A percentile compares a stretch with the other conserved stretches of the same genome.
phyloP scores from a whole-genome alignment of 2,329 filamentous ascomycete genomes.

The Ophiosphaerella korrae region DNA sequence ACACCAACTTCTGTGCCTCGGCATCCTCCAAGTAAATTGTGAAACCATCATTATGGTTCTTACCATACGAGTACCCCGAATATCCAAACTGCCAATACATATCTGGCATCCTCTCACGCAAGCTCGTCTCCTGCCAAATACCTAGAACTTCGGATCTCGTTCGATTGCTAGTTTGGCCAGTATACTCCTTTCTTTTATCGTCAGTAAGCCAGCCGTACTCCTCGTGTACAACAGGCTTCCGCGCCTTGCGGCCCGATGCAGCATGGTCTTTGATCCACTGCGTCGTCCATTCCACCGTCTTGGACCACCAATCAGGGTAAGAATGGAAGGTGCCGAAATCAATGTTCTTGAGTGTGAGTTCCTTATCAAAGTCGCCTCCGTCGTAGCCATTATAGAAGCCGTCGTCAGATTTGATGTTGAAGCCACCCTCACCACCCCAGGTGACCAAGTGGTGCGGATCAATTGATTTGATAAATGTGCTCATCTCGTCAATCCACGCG shows the following conservation, averaged over 20 bases:
- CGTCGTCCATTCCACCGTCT: conserved; percentile 58
- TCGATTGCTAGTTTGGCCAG: conserved; percentile 51
- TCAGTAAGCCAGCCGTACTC: conserved; percentile 61
- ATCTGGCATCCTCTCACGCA: conserved; percentile 57
- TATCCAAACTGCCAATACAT: conserved; percentile 64
- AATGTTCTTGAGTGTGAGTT: conserved; percentile 55
- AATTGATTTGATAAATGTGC: conserved; percentile 59
- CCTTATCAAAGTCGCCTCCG: conserved; percentile 60
- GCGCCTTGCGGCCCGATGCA: conserved; percentile 47
- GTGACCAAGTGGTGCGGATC: conserved; percentile 61
- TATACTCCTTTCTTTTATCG: conserved; percentile 55
- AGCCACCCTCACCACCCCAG: conserved; percentile 56
- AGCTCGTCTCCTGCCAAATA: conserved; percentile 57
- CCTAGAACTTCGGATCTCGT: conserved; percentile 54
- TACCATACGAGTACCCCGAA: conserved; percentile 57
- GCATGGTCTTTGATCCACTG: conserved; percentile 63
- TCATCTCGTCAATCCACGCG: conserved; percentile 61
- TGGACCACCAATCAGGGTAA: conserved; percentile 62
- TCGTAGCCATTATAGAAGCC: conserved; percentile 51
- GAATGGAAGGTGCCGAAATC: conserved; percentile 63
- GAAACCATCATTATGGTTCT: conserved; percentile 62
- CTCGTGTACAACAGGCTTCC: conserved; percentile 62
- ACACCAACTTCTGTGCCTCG: conserved; percentile 25
- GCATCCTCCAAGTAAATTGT: conserved; percentile 59
- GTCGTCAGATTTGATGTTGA: conserved; percentile 35